Evolutionary conservation across 768 basidiomycete genomes (phyloP), one percentile per base, ranked within the genome.

Genomic region (Trametes meyenii): DNA sequence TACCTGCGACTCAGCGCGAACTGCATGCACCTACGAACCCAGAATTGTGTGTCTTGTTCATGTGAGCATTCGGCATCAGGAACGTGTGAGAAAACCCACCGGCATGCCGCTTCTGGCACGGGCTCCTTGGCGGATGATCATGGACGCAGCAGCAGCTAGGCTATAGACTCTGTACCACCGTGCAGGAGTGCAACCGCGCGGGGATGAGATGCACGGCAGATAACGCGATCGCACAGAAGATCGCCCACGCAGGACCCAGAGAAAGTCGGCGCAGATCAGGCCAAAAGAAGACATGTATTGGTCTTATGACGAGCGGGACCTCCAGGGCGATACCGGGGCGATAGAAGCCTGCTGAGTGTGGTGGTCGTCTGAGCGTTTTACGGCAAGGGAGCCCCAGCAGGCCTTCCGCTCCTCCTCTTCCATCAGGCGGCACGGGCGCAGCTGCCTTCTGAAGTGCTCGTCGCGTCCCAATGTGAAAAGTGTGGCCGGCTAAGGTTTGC

Each of bases 281-380:
- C 29, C 29, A 33, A 33, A 33, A 33, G 29, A 33, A 33, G 50
- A 19, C 39, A 40, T 11, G 36, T 50, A 23, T n/a, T 55, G 60
- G 60, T 61, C 60, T 49, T 43, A 55, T 61, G 60, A 61, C 61
- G 55, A 49, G 51, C 49, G 36, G 50, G 40, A 11, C 50, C 56
- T 58, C 61, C 61, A 48, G 24, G 61, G 61, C 33, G 56, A 62
- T 62, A 49, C 61, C 56, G 61, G 39, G 61, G 51, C 42, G 61
- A 58, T 62, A 62, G 61, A 62, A 62, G 61, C 56, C 26, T 40
- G 55, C 19, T 17, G 17, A 33, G 43, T 36, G 43, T 8, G 29
- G 29, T 8, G 29, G 29, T 62, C 55, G 46, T 56, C 61, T 48
- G 50, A 36, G 50, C 49, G 23, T 19, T 50, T 51, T 58, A 58